phyloP scores from a whole-genome alignment of 2,329 filamentous ascomycete genomes.

The Fusarium ambrosium region DNA sequence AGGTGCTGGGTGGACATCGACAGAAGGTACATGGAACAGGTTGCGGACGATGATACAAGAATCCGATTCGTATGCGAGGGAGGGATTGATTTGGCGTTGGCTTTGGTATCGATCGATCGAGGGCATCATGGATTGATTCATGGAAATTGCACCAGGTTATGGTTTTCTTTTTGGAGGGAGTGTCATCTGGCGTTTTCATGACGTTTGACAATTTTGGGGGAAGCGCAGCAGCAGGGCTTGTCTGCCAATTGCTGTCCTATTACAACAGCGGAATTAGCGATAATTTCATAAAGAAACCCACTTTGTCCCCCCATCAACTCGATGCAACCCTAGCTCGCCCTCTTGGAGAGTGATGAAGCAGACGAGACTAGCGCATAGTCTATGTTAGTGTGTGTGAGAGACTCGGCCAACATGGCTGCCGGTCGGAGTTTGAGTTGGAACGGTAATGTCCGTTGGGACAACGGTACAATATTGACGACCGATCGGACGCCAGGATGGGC shows the following conservation, averaged over 20 bases:
- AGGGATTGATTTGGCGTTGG: constrained; percentile 36
- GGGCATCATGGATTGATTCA: constrained; percentile 18
- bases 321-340: not conserved
- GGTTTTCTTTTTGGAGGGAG: constrained; percentile 8
- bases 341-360: not conserved
- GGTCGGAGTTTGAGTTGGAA: constrained; percentile 32
- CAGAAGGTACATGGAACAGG: not conserved
- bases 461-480: constrained; percentile 40
- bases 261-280: constrained; percentile 46
- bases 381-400: not conserved
- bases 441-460: constrained; percentile 40
- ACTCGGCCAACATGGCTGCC: constrained; percentile 10
- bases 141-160: constrained; percentile 37
- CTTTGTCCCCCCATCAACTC: not conserved
- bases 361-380: constrained; percentile 13
- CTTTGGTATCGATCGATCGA: constrained; percentile 19
- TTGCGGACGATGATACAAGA: constrained; percentile 26
- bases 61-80: constrained; percentile 16
- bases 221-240: constrained; percentile 14
- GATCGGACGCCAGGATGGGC: constrained; percentile 10
- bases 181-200: constrained; percentile 31
- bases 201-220: constrained; percentile 13
- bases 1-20: not conserved
- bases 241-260: constrained; percentile 31
- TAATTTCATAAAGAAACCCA: constrained; percentile 32